These are phyloP conservation scores for Pythium dissotocum DNA, from an alignment of 352 stramenopile species.

Conservation along the genomic window DNA sequence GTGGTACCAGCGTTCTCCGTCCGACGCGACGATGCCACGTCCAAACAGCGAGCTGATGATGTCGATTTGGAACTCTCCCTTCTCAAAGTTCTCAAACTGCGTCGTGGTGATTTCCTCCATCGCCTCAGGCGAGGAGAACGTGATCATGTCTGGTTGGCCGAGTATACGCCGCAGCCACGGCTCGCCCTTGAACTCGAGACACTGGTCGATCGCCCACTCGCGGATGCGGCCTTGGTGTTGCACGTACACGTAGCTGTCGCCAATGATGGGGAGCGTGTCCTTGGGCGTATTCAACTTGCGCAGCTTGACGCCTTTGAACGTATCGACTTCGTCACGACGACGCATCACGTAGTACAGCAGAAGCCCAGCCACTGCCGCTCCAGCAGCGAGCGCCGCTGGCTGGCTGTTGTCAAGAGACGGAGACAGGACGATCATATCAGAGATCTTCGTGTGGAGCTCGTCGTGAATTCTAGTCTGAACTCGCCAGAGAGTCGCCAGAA, in stretches of 20 bases:
- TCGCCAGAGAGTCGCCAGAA: background rate
- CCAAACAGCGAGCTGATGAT: constrained; percentile 30
- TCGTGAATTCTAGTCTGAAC: background rate
- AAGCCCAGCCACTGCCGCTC: background rate
- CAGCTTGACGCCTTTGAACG: constrained; percentile 5
- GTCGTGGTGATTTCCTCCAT: constrained; percentile 42
- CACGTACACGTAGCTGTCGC: constrained; percentile 6
- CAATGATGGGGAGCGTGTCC: constrained; percentile 11
- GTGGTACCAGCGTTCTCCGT: constrained; percentile 36
- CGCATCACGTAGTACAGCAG: background rate
- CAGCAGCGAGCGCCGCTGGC: background rate
- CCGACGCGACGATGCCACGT: constrained; percentile 27
- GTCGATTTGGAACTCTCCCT: constrained; percentile 30
- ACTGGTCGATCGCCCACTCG: constrained; percentile 7
- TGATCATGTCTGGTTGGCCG: constrained; percentile 25
- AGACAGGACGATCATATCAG: constrained; percentile 14
- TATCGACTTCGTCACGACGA: background rate
- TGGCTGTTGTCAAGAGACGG: background rate
- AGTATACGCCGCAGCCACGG: constrained; percentile 29
- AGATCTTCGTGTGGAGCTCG: too few relatives aligned
- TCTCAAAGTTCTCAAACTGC: constrained; percentile 40
- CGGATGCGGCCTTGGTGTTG: constrained; percentile 4
- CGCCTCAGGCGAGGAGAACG: constrained; percentile 24
- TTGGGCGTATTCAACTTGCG: constrained; percentile 5
- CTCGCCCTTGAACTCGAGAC: constrained; percentile 24